Evolutionary conservation across 2,329 filamentous ascomycete genomes (phyloP), one percentile per base, ranked within the genome.

Genomic region (Achaetomium macrosporum): DNA sequence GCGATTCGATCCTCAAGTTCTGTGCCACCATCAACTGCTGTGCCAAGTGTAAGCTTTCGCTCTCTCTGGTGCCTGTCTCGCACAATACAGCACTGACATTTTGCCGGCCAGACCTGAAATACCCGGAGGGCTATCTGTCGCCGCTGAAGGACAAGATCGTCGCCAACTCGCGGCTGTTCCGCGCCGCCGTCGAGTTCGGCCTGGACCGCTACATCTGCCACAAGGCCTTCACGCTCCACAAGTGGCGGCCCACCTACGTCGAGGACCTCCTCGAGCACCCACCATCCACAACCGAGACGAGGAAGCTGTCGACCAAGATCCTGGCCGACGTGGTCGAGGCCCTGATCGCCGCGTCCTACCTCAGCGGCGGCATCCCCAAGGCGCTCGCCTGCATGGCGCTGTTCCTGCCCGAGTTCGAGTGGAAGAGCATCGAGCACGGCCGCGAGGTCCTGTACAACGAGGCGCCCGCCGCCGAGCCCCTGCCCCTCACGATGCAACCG

Each of bases 321-420:
- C 77, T 96, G 8, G 92, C 92, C 3, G 92, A 97, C 62, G 84
- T 96, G 0, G 78, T 96, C 0, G 92, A 97, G 58, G 81, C 91
- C 0, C 73, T 96, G 0, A 85, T 96, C 17, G 92, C 90, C 1
- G 87, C 84, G 1, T 79, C 87, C 0, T 90, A 80, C 61, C 56
- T 87, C 1, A 79, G 88, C 48, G 87, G 88, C 1, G 87, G 87
- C 0, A 71, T 87, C 13, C 44, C 71, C 0, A 84, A 81, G 58
- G 86, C 85, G 0, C 68, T 85, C 15, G 61, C 69, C 2, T 90
- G 85, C 65, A 76, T 93, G 12, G 73, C 76, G 3, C 65, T 84
- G 1, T 85, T 96, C 58, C 66, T 95, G 1, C 77, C 78, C 0
- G 77, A 85, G 46, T 65, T 78, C 1, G 54, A 73, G 9, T 87